Conservation (phyloP, 2,329 filamentous ascomycete genomes). For the Penicillium decumbens region DNA sequence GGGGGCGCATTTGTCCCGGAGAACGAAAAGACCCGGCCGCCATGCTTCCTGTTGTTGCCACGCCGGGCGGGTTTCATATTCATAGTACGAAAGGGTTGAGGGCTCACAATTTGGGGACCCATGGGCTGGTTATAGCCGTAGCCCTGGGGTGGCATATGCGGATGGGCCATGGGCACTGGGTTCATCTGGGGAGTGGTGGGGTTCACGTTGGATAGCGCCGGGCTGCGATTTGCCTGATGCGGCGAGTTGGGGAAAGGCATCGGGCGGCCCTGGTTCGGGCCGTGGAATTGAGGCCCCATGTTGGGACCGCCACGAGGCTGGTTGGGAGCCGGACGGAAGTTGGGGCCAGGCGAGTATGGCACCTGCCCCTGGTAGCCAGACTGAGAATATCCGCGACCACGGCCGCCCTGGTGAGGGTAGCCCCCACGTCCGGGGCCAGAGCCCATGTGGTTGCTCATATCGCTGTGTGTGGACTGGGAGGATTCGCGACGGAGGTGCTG, state of each 20-base stretch:
- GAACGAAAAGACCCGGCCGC: not conserved
- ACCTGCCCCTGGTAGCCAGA: conserved; percentile 50
- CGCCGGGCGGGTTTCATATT: conserved; percentile 29
- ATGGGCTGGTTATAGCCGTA: conserved; percentile 56
- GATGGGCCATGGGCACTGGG: conserved; percentile 63
- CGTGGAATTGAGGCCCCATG: conserved; percentile 51
- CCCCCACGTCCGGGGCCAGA: conserved; percentile 53
- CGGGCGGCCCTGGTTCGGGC: conserved; percentile 40
- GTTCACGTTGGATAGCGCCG: conserved; percentile 61
- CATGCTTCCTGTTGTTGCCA: conserved; percentile 23
- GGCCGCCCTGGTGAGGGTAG: conserved; percentile 51
- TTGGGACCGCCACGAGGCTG: conserved; percentile 48
- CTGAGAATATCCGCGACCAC: conserved; percentile 55
- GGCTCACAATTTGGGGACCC: conserved; percentile 58
- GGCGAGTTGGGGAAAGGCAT: conserved; percentile 60
- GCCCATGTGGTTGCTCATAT: conserved; percentile 58
- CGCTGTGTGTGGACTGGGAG: conserved; percentile 73
- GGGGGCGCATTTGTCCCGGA: not conserved
- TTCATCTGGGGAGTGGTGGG: conserved; percentile 68
- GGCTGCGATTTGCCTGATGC: conserved; percentile 60
- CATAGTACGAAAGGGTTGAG: conserved; percentile 34
- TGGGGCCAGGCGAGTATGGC: conserved; percentile 52
- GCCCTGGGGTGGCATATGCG: conserved; percentile 58
- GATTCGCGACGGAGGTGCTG: conserved; percentile 84
- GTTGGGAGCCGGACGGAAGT: conserved; percentile 50